Evolutionary conservation across 208 protist species (phyloP).

Genomic region (Trypanosoma avium): DNA sequence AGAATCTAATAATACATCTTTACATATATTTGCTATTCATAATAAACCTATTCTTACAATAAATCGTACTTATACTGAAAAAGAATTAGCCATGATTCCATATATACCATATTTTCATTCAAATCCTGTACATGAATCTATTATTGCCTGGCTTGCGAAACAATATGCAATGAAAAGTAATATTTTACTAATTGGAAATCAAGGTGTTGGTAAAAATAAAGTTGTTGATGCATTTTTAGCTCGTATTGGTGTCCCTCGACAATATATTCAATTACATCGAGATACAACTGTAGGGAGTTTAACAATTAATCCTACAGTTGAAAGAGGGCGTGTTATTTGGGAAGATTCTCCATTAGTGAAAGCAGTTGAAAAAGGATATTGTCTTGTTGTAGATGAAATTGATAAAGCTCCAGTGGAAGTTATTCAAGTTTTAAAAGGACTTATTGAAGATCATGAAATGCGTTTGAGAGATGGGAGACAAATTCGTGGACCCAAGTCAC

Average conservation of each 20-base stretch:
- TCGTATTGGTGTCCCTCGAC: slow-evolving; percentile 79
- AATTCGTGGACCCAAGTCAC: slow-evolving; percentile 46
- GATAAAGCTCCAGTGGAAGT: slow-evolving; percentile 96
- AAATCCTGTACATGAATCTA: slow-evolving; percentile 80
- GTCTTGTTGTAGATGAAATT: slow-evolving; percentile 96
- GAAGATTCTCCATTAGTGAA: slow-evolving; percentile 93
- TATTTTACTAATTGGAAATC: slow-evolving; percentile 94
- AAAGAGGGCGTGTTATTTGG: slow-evolving; percentile 87
- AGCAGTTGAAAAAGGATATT: slow-evolving; percentile 87
- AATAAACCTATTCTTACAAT: slow-evolving; percentile 43
- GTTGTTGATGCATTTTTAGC: slow-evolving; percentile 91
- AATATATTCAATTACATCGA: slow-evolving; percentile 97
- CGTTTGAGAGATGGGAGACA: slow-evolving; percentile 75
- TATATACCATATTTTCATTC: slow-evolving; percentile 87
- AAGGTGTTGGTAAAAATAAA: slow-evolving; percentile 97
- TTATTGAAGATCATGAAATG: slow-evolving; percentile 89
- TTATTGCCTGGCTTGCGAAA: slow-evolving; percentile 86
- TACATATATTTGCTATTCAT: slow-evolving; percentile 40
- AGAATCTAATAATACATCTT: too few relatives aligned
- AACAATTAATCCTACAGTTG: slow-evolving; percentile 88
- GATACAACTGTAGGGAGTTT: slow-evolving; percentile 92
- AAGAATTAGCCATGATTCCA: slow-evolving; percentile 84
- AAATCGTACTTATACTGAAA: slow-evolving; percentile 47
- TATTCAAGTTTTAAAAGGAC: slow-evolving; percentile 86
- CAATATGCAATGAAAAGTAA: slow-evolving; percentile 83